Percentiles rank a stretch among this genome's conserved stretches.
Evolutionary conservation across 192 early-diverging fungal genomes (phyloP).

Genomic region (Funneliformis geosporum): DNA sequence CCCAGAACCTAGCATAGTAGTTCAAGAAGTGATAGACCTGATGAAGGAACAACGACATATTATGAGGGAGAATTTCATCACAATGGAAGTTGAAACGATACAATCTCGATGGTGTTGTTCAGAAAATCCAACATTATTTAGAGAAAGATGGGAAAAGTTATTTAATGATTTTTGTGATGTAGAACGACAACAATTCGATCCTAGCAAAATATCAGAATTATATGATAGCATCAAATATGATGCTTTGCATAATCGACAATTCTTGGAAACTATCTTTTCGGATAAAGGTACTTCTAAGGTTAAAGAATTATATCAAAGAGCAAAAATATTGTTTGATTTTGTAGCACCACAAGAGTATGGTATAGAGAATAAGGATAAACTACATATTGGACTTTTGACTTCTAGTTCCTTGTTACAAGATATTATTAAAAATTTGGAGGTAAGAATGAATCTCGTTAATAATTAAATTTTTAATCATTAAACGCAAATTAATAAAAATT

Average conservation of each 20-base stretch:
- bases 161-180: constrained; percentile 80
- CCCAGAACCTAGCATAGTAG: constrained; percentile 47
- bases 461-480: background rate
- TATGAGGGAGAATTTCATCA: constrained; percentile 80
- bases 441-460: constrained; percentile 35
- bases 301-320: constrained; percentile 74
- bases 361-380: constrained; percentile 77
- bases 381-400: constrained; percentile 82
- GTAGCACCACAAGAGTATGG: constrained; percentile 94
- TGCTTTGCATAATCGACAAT: constrained; percentile 90
- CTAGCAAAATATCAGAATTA: constrained; percentile 87
- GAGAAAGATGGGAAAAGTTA: constrained; percentile 96
- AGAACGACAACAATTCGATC: constrained; percentile 62
- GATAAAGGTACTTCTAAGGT: constrained; percentile 36
- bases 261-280: constrained; percentile 73
- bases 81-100: constrained; percentile 56
- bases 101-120: constrained; percentile 89
- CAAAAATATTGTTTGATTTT: constrained; percentile 90
- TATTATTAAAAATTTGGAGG: constrained; percentile 76
- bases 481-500: too few relatives aligned
- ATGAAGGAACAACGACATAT: constrained; percentile 65
- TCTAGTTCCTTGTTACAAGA: constrained; percentile 75
- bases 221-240: constrained; percentile 98
- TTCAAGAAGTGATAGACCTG: constrained; percentile 69
- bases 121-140: constrained; percentile 82